Base-by-base conservation (phyloP, 2,329 filamentous ascomycete species). In the Aspergillus neoniger region DNA sequence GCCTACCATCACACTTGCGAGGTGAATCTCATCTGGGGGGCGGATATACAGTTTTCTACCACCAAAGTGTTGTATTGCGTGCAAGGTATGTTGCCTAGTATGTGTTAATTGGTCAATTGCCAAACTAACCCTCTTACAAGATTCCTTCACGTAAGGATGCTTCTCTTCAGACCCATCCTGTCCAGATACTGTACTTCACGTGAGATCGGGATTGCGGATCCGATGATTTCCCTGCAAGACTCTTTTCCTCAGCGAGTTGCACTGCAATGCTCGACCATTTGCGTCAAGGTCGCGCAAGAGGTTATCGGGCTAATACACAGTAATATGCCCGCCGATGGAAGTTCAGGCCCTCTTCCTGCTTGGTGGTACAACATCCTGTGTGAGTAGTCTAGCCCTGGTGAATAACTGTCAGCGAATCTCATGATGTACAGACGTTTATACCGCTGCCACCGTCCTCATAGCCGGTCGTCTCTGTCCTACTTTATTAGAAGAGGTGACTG, bases 291-390 rank as follows among this genome's bases (percentile, higher is more conserved):
- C 0, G 73, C 74, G 0, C 72, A 71, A 32, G 72, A 75, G 58
- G 65, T 70, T 1, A 74, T 76, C 23, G 64, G 71, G 28, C 54
- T 73, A 9, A 74, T 76, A 10, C 61, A 72, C 39, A 65, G 59
- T 7, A 70, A 74, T 23, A 65, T 72, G 3, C 71, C 72, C 1
- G 41, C 63, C 1, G 69, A 74, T 36, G 69, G 68, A 1, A 69
- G 68, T 1, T 62, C 67, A 2, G 73, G 72, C 0, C 70, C 68
- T 0, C 62, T 76, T 39, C 74, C 74, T 6, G 72, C 73, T 1
- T 77, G 74, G 74, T 76, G 74, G 74, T 76, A 75, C 51, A 73
- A 75, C 4, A 73, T 76, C 21, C 67, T 76, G 2, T 76, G 72
- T 74, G 49, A 58, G 72, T 23, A 25, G 17, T 19, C 4, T 2